Conservation (phyloP, 202 grass and related monocot genomes). For the Zizania palustris region DNA sequence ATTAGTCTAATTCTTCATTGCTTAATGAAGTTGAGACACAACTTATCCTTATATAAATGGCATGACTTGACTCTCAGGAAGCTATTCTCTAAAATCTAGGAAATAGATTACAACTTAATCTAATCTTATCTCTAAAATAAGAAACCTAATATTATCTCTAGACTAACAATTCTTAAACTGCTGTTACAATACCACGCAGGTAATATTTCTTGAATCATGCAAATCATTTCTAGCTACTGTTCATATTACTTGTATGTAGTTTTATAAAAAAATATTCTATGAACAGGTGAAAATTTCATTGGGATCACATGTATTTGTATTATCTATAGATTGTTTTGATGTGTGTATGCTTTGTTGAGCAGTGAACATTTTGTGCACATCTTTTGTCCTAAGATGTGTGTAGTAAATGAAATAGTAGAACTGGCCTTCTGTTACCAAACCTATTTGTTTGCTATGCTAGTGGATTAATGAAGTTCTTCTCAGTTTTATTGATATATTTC, state of each 20-base stretch:
- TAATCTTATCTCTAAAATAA: too few relatives aligned
- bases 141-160: too few relatives aligned
- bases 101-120: too few relatives aligned
- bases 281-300: background rate
- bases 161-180: too few relatives aligned
- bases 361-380: background rate
- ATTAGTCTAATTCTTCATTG: too few relatives aligned
- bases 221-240: conserved; percentile 1
- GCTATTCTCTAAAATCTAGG: too few relatives aligned
- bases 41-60: too few relatives aligned
- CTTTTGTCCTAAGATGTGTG: background rate
- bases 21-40: too few relatives aligned
- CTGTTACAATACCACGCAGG: too few relatives aligned
- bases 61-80: too few relatives aligned
- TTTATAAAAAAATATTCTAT: background rate
- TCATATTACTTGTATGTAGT: background rate
- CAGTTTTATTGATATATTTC: background rate
- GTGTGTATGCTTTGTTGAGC: background rate
- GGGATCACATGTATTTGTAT: background rate
- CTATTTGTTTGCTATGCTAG: background rate
- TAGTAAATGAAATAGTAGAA: background rate
- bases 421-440: background rate
- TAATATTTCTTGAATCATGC: background rate
- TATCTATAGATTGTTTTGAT: background rate
- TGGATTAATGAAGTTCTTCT: background rate